phyloP scores from a whole-genome alignment of 306 rosid species.

The Vigna unguiculata region DNA sequence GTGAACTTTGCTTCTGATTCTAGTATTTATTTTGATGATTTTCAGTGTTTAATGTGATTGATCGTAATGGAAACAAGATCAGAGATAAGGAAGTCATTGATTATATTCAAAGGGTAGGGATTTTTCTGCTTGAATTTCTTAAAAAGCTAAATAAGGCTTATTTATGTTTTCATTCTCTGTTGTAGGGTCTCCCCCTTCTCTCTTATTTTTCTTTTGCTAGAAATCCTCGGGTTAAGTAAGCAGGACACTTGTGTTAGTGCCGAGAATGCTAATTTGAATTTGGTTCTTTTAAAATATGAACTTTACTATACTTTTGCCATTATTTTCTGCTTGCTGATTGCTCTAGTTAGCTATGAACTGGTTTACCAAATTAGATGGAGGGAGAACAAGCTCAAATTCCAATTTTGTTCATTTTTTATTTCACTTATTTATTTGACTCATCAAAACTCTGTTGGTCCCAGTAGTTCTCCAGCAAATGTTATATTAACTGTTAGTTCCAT shows the following conservation, averaged over 20 bases:
- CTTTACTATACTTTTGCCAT: not conserved
- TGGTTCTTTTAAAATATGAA: constrained; percentile 9
- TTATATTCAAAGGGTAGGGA: constrained; percentile 82
- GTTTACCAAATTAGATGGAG: constrained; percentile 3
- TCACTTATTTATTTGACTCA: not conserved
- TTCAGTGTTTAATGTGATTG: constrained; percentile 88
- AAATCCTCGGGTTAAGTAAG: constrained; percentile 27
- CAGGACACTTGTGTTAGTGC: constrained; percentile 4
- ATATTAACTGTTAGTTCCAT: constrained; percentile 12
- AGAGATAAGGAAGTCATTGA: constrained; percentile 82
- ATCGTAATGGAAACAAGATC: constrained; percentile 79
- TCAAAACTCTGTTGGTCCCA: constrained; percentile 3
- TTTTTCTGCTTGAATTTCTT: constrained; percentile 2
- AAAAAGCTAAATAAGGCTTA: constrained; percentile 34
- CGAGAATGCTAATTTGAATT: constrained; percentile 22
- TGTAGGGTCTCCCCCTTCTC: not conserved
- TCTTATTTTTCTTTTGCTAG: constrained; percentile 10
- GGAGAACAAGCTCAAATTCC: constrained; percentile 13
- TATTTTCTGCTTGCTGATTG: constrained; percentile 21
- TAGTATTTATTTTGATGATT: constrained; percentile 25
- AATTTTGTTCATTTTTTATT: constrained; percentile 10
- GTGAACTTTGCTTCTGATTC: constrained; percentile 26
- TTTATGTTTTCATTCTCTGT: constrained; percentile 34
- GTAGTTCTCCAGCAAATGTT: constrained; percentile 13
- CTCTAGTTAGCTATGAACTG: constrained; percentile 23